Conservation (phyloP, 345 rosid species). For the Rhodomyrtus tomentosa region DNA sequence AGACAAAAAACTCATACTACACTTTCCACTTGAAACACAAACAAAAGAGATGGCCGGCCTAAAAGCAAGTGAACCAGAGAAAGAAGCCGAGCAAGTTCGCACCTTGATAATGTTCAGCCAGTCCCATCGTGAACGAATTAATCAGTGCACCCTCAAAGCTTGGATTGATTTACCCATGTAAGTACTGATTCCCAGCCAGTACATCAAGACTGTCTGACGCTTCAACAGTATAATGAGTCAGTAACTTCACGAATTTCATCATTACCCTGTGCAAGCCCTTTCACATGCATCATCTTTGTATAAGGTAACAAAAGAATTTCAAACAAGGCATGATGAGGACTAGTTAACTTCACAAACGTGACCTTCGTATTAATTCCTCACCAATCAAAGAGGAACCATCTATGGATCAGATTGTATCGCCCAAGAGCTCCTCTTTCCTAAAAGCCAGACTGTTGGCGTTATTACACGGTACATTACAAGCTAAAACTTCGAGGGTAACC, state of each 20-base stretch:
- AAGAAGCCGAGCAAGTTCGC: neutral
- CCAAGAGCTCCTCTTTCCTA: neutral
- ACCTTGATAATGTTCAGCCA: neutral
- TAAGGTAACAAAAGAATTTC: neutral
- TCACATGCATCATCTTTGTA: neutral
- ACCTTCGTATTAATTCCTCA: neutral
- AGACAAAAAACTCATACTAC: neutral
- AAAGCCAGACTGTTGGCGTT: neutral
- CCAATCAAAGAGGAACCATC: neutral
- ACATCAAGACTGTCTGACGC: neutral
- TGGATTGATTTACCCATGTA: neutral
- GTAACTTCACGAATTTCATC: neutral
- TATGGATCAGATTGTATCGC: neutral
- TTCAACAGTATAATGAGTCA: neutral
- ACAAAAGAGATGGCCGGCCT: neutral
- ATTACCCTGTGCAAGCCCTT: neutral
- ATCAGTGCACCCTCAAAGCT: neutral
- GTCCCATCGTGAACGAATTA: neutral
- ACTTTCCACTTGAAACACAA: neutral
- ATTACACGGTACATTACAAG: neutral
- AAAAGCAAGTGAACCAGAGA: neutral
- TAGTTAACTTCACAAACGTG: neutral
- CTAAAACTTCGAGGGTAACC: neutral
- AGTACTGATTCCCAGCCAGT: neutral
- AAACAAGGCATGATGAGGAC: neutral